Evolutionary conservation across 2,329 filamentous ascomycete species (phyloP), one percentile per base, ranked within the genome.

Genomic region (Phyllosticta citribraziliensis): DNA sequence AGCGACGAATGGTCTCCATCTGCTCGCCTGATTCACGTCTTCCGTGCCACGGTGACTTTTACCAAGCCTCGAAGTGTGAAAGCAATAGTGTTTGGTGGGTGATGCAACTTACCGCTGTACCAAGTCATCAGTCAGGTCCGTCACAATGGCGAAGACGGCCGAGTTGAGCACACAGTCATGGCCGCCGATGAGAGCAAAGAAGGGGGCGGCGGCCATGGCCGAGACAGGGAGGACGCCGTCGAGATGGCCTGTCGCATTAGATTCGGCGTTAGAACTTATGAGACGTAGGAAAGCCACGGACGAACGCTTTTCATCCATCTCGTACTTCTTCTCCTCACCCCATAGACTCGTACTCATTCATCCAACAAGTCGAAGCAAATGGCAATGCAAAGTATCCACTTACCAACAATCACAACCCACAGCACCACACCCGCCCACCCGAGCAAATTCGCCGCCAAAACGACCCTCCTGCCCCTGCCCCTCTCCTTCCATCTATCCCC

Each of bases 151-250:
- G 22, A 72, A 72, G 2, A 73, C 63, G 1, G 71, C 71, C 0
- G 72, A 73, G 19, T 68, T 67, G 47, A 75, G 69, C 2, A 74
- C 72, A 54, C 72, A 75, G 55, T 74, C 71, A 2, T 61, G 58
- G 14, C 70, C 69, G 5, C 73, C 72, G 5, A 75, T 55, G 0
- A 74, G 53, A 12, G 69, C 65, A 14, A 73, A 63, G 20, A 73
- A 69, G 0, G 72, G 71, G 0, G 68, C 67, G 0, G 64, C 65
- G 27, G 74, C 65, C 33, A 75, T 72, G 1, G 69, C 65, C 40
- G 69, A 67, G 0, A 70, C 69, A 1, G 70, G 70, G 3, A 75
- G 56, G 11, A 68, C 30, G 25, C 66, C 60, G 14, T 63, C 50
- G 57, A 66, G 69, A 52, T 69, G 64, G 4, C 72, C 72, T 69